Percentiles rank a stretch among this genome's conserved stretches.
Conservation (phyloP, 2,329 filamentous ascomycete species). For the Grosmannia serpens region DNA sequence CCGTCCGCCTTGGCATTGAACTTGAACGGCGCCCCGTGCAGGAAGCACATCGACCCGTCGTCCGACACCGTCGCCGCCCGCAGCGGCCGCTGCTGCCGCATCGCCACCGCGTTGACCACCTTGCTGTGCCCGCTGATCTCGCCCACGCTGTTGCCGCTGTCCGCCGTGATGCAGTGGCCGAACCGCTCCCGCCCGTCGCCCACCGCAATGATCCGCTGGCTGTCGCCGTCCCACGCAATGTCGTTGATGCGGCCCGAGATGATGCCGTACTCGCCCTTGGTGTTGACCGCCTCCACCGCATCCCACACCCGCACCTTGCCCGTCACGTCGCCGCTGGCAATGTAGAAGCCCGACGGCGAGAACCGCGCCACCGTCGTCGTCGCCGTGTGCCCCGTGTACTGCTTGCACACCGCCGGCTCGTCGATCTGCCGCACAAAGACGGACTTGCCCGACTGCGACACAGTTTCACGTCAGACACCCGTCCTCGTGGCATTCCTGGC, state of each 20-base stretch:
- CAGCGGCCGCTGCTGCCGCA: slow-evolving; percentile 82
- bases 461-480: not conserved
- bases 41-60: slow-evolving; percentile 81
- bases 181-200: slow-evolving; percentile 90
- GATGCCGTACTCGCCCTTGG: slow-evolving; percentile 89
- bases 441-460: slow-evolving; percentile 73
- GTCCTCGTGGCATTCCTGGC: not conserved
- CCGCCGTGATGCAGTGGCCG: slow-evolving; percentile 86
- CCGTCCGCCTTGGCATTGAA: slow-evolving; percentile 74
- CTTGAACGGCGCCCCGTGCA: slow-evolving; percentile 91
- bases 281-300: slow-evolving; percentile 69
- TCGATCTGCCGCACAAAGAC: slow-evolving; percentile 95
- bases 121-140: slow-evolving; percentile 89
- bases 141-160: slow-evolving; percentile 91
- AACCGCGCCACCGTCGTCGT: slow-evolving; percentile 89
- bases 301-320: slow-evolving; percentile 91
- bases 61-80: slow-evolving; percentile 85
- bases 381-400: slow-evolving; percentile 86
- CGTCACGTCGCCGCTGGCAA: slow-evolving; percentile 80
- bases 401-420: slow-evolving; percentile 68
- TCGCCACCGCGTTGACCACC: slow-evolving; percentile 80
- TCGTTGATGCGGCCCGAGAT: slow-evolving; percentile 93
- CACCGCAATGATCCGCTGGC: slow-evolving; percentile 89
- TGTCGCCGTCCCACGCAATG: slow-evolving; percentile 94
- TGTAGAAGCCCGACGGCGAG: slow-evolving; percentile 85